Conservation (phyloP, 441 rosid species). For the Metrosideros polymorpha region DNA sequence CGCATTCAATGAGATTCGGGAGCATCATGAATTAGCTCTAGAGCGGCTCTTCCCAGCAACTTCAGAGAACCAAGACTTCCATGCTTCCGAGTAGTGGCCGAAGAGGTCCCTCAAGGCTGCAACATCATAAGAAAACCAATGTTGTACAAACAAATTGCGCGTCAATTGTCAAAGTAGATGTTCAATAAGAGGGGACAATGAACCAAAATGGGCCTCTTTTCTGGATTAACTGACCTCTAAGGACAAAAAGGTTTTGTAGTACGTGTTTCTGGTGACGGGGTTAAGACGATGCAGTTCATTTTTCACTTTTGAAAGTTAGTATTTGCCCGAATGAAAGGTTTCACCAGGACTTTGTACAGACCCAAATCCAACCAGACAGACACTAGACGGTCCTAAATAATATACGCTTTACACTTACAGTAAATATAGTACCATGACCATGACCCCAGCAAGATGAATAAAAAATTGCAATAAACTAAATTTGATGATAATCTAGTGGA, state of each 20-base stretch:
- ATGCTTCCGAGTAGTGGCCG: slow-evolving; percentile 82
- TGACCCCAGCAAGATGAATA: neutral
- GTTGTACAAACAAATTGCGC: neutral
- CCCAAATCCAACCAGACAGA: neutral
- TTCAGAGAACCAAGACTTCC: slow-evolving; percentile 83
- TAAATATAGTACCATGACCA: neutral
- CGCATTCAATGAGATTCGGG: neutral
- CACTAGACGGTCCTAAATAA: neutral
- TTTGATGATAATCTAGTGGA: neutral
- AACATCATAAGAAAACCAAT: slow-evolving; percentile 1
- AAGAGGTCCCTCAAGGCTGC: slow-evolving; percentile 83
- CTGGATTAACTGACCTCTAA: neutral
- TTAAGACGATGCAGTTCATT: neutral
- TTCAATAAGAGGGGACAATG: neutral
- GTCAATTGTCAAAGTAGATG: neutral
- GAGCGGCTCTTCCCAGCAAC: slow-evolving; percentile 34
- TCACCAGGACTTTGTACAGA: neutral
- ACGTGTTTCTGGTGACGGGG: neutral
- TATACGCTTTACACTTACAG: neutral
- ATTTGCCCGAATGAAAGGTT: neutral
- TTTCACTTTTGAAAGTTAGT: neutral
- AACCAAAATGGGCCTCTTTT: neutral
- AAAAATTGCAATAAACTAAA: neutral
- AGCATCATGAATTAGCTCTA: neutral
- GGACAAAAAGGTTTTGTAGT: neutral